phyloP scores from a whole-genome alignment of 768 basidiomycete genomes.

The Pisolithus marmoratus region DNA sequence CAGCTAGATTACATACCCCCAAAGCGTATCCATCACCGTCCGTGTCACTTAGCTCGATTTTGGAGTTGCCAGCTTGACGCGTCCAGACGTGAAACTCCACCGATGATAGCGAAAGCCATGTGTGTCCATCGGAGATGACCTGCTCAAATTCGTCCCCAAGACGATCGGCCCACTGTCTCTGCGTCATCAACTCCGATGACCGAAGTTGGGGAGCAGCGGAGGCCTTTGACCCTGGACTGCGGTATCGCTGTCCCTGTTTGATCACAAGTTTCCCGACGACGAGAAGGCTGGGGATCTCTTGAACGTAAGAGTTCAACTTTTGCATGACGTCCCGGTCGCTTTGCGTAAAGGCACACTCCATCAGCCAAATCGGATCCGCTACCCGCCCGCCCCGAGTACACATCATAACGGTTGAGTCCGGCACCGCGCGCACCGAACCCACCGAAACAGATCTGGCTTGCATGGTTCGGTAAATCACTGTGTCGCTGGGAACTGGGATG shows the following conservation, averaged over 20 bases:
- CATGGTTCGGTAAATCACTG: no score
- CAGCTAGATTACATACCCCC: neutral
- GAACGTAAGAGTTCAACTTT: no score
- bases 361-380: no score
- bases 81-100: neutral
- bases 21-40: neutral
- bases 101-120: neutral
- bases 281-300: no score
- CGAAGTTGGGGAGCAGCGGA: neutral
- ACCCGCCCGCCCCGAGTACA: no score
- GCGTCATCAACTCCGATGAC: conserved; percentile 21
- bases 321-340: neutral
- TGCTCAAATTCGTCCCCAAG: conserved; percentile 15
- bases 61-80: neutral
- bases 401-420: no score
- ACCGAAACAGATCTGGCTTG: no score
- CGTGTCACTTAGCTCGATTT: neutral
- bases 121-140: neutral
- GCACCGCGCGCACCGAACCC: no score
- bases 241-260: neutral
- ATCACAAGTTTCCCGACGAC: neutral
- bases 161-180: conserved; percentile 30
- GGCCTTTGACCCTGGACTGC: neutral
- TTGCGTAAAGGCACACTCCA: neutral
- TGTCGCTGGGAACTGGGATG: neutral